phyloP scores from a whole-genome alignment of 2,329 filamentous ascomycete species.

The Fusarium pseudocircinatum region DNA sequence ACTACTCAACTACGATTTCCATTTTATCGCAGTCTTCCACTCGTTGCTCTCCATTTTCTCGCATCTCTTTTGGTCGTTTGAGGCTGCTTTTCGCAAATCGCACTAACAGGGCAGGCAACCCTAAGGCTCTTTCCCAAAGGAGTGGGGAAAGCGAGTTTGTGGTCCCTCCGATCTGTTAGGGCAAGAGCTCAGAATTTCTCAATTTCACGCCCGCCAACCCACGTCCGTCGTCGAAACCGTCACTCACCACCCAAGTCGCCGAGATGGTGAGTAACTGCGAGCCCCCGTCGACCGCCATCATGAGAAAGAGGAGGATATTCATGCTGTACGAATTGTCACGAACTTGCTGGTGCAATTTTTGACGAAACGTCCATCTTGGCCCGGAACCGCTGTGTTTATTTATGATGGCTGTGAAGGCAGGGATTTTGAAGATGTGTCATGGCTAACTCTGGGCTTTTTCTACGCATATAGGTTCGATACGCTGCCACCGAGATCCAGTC shows the following conservation, averaged over 20 bases:
- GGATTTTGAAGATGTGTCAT: conserved; percentile 14
- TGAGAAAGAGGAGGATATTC: conserved; percentile 35
- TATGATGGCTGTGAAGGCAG: conserved; percentile 1
- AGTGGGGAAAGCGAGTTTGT: conserved; percentile 57
- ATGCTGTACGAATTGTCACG: conserved; percentile 12
- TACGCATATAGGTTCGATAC: conserved; percentile 82
- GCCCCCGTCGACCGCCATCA: conserved; percentile 36
- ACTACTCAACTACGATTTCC: background rate
- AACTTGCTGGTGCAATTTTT: conserved; percentile 24
- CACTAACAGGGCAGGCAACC: conserved; percentile 51
- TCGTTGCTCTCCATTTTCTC: background rate
- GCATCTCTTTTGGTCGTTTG: conserved; percentile 18
- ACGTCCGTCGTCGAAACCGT: conserved; percentile 62
- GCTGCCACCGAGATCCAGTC: conserved; percentile 87
- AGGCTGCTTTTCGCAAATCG: background rate
- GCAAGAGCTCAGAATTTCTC: conserved; percentile 60
- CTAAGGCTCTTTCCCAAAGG: conserved; percentile 51
- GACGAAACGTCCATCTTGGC: conserved; percentile 5
- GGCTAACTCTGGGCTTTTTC: conserved; percentile 40
- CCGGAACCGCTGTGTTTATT: background rate
- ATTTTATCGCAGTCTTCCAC: background rate
- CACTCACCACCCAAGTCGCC: conserved; percentile 61
- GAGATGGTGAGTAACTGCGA: conserved; percentile 63
- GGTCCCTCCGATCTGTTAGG: conserved; percentile 49
- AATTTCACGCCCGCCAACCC: conserved; percentile 57